Base-by-base conservation (phyloP, 2,329 filamentous ascomycete species). In the Hymenoscyphus albidus region DNA sequence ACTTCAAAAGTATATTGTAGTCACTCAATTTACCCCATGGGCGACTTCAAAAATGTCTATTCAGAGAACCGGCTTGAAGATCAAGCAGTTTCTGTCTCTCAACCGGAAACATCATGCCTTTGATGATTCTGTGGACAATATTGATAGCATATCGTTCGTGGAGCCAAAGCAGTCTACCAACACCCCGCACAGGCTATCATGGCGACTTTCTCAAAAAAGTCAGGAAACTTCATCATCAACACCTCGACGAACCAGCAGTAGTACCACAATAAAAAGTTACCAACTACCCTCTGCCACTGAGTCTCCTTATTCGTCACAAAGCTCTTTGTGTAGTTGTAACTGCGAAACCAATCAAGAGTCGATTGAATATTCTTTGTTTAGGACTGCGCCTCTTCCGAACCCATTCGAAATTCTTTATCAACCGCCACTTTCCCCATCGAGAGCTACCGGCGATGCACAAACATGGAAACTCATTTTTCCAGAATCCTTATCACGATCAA, bases 241-340 rank as follows among this genome's bases (percentile, higher is more conserved):
- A 16, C 62, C 62, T 44, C 68, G 64, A 62, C 56, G 66, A 59
- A 51, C 64, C 18, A 67, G 27, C 32, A 69, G 62, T 48, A 63
- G 61, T 51, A 54, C 65, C 9, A 67, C 64, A 22, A 58, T 39
- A 16, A 57, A 62, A 66, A 68, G 57, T 55, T 56, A 48, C 48
- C 67, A 55, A 35, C 40, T 64, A 22, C 74, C 77, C 57, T 71
- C 79, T 18, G 76, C 77, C n/a, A 75, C 70, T 61, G 75, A 74
- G 59, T 77, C 74, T 13, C 75, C 76, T 56, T 74, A 76, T 64
- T 79, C 79, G 18, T 79, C 80, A 12, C 38, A 59, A 57, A 80
- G 77, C 68, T 83, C 81, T 73, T 78, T 82, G 70, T 80, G 78
- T 69, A 80, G 77, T 67, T 79, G 73, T 63, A 78, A 81, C 51